Percentiles rank a stretch among this genome's conserved stretches.
These are phyloP conservation scores for Nakaseomyces sp. DNA, from an alignment of 1,139 yeast species.

Conservation along the genomic window DNA sequence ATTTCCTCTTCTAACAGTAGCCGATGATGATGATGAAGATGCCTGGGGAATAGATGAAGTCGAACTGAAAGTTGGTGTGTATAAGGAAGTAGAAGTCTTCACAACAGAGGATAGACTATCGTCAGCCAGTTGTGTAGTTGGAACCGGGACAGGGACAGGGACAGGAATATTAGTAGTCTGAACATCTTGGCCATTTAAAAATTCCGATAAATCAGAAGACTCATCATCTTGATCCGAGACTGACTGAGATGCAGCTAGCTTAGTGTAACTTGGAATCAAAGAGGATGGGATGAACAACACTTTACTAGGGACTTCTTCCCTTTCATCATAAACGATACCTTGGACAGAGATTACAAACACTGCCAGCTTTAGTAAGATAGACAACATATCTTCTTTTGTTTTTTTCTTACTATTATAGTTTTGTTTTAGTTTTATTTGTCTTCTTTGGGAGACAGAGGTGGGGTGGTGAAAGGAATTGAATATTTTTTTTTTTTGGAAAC, in stretches of 20 bases:
- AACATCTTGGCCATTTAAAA: constrained; percentile 1
- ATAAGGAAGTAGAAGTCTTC: background rate
- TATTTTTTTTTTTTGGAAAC: too few species aligned
- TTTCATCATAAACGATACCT: background rate
- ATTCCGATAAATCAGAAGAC: constrained; percentile 2
- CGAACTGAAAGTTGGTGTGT: background rate
- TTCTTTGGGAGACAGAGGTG: too few species aligned
- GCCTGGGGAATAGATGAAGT: background rate
- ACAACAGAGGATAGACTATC: background rate
- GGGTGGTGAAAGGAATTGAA: too few species aligned
- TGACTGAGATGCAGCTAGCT: background rate
- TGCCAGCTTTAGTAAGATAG: background rate
- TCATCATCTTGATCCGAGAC: background rate
- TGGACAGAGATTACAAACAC: background rate
- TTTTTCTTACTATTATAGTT: background rate
- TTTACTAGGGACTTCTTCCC: background rate
- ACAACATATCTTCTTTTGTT: background rate
- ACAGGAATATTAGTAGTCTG: background rate
- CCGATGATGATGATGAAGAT: background rate
- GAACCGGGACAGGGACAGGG: background rate
- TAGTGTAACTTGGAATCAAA: constrained; percentile 2
- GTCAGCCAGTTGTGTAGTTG: background rate
- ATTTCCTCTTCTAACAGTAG: background rate
- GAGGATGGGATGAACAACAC: constrained; percentile 2
- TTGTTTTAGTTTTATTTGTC: too few species aligned